Base-by-base conservation (phyloP, 768 basidiomycete species). In the Podaxis sp. region DNA sequence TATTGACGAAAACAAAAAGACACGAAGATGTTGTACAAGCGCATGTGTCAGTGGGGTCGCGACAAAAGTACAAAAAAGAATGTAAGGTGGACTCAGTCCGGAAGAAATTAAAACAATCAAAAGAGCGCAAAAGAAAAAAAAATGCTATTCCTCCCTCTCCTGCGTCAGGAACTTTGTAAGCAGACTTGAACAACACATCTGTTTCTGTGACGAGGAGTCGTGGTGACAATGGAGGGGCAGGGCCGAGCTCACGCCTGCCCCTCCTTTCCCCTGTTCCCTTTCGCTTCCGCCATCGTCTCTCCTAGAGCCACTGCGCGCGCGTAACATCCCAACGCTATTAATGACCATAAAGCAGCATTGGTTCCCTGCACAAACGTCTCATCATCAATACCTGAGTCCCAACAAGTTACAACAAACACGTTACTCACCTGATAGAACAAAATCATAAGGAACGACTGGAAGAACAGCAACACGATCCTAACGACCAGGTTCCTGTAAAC, bases 301-400 rank as follows among this genome's bases (percentile, higher is more conserved):
- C 88, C 90, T 19, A 84, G 79, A 64, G 81, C 72, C 46, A 87
- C 77, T 12, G 92, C 90, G 60, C 87, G 83, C 13, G 75, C 73
- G 68, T 93, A 96, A 69, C 87, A 87, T 60, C 81, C 65, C 26
- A 83, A 79, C 17, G 92, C 89, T 68, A 93, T 82, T 55, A 92
- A 69, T 24, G 91, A 93, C 82, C 87, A 97, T 55, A 96, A 74
- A 12, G 88, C 87, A 28, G 86, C 89, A 69, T 94, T 94, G 38
- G 91, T 90, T 48, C 93, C 94, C 92, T 95, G 63, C 13, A 17
- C 51, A 52, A 49, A 38, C 49, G 59, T 2, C 55, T 13, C 65
- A 30, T 54, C 48, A 59, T 64, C 53, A 64, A 39, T 53, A 44
- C 54, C 24, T 5, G 1, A 40, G 26, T 22, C 36, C 48, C 36